Evolutionary conservation across 139 green algal genomes (phyloP), one percentile per base, ranked within the genome.

Genomic region (Diplosphaera chodatii): DNA sequence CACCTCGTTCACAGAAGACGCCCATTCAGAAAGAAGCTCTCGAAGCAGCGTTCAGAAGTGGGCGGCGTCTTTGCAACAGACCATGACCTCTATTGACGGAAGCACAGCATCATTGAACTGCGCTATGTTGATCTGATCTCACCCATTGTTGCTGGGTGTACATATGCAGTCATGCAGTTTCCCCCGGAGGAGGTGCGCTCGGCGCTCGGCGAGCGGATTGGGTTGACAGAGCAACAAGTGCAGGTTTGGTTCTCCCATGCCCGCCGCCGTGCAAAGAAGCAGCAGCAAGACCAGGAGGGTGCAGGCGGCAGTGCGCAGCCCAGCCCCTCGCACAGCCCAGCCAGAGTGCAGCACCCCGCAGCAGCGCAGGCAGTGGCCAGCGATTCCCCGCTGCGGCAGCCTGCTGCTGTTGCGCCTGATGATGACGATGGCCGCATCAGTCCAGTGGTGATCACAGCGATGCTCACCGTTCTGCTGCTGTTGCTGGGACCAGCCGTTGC

Each of bases 1-100:
- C 66, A 41, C 63, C 70, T 25, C 16, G 73, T 28, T 32, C 33
- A 22, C 73, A 78, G 34, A 94, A 94, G 77, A 94, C 89, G 0
- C 83, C 84, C 0, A 74, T 91, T 23, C 89, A 95, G 33, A 90
- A 92, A 63, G 88, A 91, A 56, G 83, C 88, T 16, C 73, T 94
- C 30, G 89, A 95, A 70, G 88, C 86, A 2, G 85, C 79, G 0
- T 94, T 88, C 29, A 55, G 78, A 33, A 68, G 88, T 91, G 40
- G 64, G 84, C 78, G 10, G 37, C 10, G 37, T 6, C 37, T 48
- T 10, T 10, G 10, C 8, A 48, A 10, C 37, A 48, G 37, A 20
- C 37, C 37, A 48, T 48, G 37, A n/a, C n/a, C n/a, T n/a, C n/a
- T n/a, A n/a, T n/a, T n/a, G n/a, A n/a, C n/a, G n/a, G n/a, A n/a